Conservation (phyloP, 129 eudicot species). For the Escallonia rubra region DNA sequence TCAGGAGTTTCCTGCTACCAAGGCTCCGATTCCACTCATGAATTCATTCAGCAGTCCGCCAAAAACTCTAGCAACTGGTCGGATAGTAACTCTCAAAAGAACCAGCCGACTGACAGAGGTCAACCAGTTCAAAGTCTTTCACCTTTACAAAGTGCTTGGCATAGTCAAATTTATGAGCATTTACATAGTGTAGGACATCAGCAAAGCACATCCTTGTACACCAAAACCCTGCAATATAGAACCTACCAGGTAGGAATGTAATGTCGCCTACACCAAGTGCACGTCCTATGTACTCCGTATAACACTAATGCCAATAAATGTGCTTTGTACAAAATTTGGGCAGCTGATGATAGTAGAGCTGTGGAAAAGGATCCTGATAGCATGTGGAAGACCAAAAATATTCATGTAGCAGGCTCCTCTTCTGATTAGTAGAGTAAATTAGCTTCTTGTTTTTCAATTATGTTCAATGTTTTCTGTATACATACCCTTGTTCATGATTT, state of each 20-base stretch:
- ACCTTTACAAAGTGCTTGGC: conserved; percentile 29
- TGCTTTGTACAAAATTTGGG: not conserved
- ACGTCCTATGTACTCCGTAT: not conserved
- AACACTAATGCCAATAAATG: too few species aligned
- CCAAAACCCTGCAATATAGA: not conserved
- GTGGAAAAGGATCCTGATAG: not conserved
- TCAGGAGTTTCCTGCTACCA: too few species aligned
- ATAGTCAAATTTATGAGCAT: conserved; percentile 18
- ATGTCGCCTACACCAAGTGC: not conserved
- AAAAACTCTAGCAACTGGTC: conserved; percentile 20
- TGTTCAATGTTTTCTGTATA: too few species aligned
- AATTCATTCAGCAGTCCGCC: conserved; percentile 27
- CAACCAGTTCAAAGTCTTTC: conserved; percentile 31
- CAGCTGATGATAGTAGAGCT: conserved; percentile 4
- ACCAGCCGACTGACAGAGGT: conserved; percentile 26
- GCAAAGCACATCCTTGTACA: conserved; percentile 5
- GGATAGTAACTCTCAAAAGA: conserved; percentile 21
- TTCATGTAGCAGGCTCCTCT: not conserved
- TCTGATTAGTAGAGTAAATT: not conserved
- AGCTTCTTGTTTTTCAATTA: too few species aligned
- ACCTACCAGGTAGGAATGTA: conserved; percentile 12
- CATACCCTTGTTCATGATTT: too few species aligned
- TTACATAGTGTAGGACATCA: conserved; percentile 7
- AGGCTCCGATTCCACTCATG: conserved; percentile 24
- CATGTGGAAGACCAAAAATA: not conserved